Conservation (phyloP, 2,329 filamentous ascomycete genomes). For the Colletotrichum destructivum region DNA sequence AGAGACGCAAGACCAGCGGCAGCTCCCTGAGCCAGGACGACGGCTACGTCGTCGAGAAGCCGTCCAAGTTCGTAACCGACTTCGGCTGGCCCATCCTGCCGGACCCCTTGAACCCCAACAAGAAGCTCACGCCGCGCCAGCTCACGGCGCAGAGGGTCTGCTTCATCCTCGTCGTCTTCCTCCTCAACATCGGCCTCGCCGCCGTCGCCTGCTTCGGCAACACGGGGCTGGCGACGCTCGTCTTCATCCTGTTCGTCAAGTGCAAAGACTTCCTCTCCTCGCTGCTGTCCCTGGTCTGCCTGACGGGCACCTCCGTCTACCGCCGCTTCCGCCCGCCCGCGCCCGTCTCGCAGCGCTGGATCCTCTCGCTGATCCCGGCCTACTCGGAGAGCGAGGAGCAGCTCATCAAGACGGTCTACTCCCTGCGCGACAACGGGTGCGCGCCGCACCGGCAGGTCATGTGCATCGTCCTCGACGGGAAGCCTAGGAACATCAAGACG, state of each 20-base stretch:
- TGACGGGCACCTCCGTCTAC: slow-evolving; percentile 15
- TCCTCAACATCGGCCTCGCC: slow-evolving; percentile 16
- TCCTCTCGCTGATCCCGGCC: slow-evolving; percentile 22
- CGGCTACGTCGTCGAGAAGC: slow-evolving; percentile 1
- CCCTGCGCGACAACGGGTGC: slow-evolving; percentile 21
- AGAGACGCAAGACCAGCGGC: neutral
- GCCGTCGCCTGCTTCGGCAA: slow-evolving; percentile 15
- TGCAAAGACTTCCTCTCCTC: slow-evolving; percentile 22
- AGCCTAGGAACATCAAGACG: slow-evolving; percentile 17
- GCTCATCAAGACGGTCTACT: slow-evolving; percentile 29
- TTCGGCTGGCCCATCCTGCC: slow-evolving; percentile 22
- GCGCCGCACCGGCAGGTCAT: slow-evolving; percentile 22
- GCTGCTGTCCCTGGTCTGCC: slow-evolving; percentile 11
- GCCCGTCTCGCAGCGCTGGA: slow-evolving; percentile 19
- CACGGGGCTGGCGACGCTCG: slow-evolving; percentile 7
- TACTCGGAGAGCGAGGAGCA: slow-evolving; percentile 29
- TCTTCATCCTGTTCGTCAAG: slow-evolving; percentile 25
- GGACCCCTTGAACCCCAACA: slow-evolving; percentile 15
- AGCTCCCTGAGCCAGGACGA: slow-evolving; percentile 1
- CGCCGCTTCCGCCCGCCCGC: slow-evolving; percentile 19
- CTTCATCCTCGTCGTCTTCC: slow-evolving; percentile 7
- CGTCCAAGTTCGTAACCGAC: slow-evolving; percentile 23
- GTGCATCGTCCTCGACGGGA: slow-evolving; percentile 24
- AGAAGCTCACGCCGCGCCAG: slow-evolving; percentile 16
- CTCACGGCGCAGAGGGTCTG: slow-evolving; percentile 1